Evolutionary conservation across 495 filamentous ascomycete genomes (phyloP).

Genomic region (Baudoinia panamericana): DNA sequence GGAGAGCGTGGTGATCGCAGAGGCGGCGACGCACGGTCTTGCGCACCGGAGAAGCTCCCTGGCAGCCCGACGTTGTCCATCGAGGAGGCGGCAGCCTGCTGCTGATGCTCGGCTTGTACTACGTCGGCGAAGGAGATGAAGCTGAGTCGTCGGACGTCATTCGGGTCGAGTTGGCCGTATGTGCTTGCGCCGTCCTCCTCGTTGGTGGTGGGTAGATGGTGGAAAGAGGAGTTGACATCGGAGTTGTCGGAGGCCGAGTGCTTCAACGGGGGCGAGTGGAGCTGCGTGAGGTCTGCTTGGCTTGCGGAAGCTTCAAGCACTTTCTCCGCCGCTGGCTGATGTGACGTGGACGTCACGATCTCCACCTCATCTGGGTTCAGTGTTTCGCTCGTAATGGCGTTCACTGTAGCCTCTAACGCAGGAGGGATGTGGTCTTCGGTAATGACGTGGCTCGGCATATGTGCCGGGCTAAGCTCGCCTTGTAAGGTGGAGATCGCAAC

Average conservation of each 20-base stretch:
- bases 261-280: conserved; percentile 34
- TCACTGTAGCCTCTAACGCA: conserved; percentile 74
- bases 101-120: conserved; percentile 68
- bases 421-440: conserved; percentile 88
- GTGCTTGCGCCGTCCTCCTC: conserved; percentile 47
- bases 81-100: conserved; percentile 18
- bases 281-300: conserved; percentile 19
- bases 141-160: conserved; percentile 67
- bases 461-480: conserved; percentile 52
- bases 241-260: conserved; percentile 36
- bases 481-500: conserved; percentile 31
- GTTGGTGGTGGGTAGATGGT: conserved; percentile 31
- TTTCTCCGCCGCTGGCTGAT: conserved; percentile 59
- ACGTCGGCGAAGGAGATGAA: conserved; percentile 95
- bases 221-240: conserved; percentile 23
- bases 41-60: conserved; percentile 36
- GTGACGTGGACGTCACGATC: conserved; percentile 69
- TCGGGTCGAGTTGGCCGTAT: conserved; percentile 58
- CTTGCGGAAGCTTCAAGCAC: conserved; percentile 29
- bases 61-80: conserved; percentile 36
- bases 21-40: conserved; percentile 51
- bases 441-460: conserved; percentile 72
- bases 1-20: conserved; percentile 12
- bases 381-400: conserved; percentile 70
- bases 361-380: conserved; percentile 72